Evolutionary conservation across 495 filamentous ascomycete genomes (phyloP), one percentile per base, ranked within the genome.

Genomic region (Cercophora sp.): DNA sequence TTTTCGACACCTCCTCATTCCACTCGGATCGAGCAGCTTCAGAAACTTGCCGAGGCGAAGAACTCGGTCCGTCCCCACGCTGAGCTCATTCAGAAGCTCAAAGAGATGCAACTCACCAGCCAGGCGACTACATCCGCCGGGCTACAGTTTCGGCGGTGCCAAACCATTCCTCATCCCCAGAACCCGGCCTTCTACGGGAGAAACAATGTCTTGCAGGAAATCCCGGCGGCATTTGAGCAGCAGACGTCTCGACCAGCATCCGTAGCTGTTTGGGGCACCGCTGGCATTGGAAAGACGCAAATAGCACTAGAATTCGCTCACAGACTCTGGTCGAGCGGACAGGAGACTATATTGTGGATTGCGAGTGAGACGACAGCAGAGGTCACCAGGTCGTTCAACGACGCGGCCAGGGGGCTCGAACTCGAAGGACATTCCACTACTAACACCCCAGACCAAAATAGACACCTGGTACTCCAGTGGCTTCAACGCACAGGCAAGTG

Each of bases 311-410:
- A 42, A 42, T 42, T 42, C 20, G 39, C 39, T 19, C 39, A 42
- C 39, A 42, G 39, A 19, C 39, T 42, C 39, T 42, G 39, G 39
- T 19, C 39, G 5, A 42, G 39, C 16, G 39, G 39, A 8, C 5
- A 42, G 39, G 39, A 42, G 19, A 42, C 39, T 4, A 42, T 42
- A 13, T 42, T 42, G 39, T 42, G 39, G 39, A 42, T 42, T 19
- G 39, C 39, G 8, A 42, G 39, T 42, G 39, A 23, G 39, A 42
- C 5, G 39, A 5, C 39, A 19, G 39, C 39, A 42, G 39, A 42
- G 39, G 39, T 42, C 5, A 20, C 39, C 15, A 42, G 19, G 39
- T 42, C 39, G 5, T 42, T 42, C 39, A 42, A 42, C 39, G 39
- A 42, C 19, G 39, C 39, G 39, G 39, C 39, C 5, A 42, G 23